Evolutionary conservation across 345 rosid genomes (phyloP), one percentile per base, ranked within the genome.

Genomic region (Aegle marmelos): DNA sequence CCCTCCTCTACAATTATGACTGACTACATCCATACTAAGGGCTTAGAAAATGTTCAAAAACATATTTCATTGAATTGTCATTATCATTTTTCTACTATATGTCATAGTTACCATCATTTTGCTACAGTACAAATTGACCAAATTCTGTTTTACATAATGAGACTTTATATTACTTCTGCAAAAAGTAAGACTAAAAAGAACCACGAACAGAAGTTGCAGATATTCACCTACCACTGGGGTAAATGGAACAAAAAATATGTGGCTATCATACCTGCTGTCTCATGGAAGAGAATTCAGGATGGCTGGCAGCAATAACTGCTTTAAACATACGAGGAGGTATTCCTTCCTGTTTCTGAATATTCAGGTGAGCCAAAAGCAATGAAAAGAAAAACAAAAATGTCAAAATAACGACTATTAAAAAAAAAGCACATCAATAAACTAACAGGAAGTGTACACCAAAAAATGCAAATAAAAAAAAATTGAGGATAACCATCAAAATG

Each of bases 261-360:
- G 54, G 25, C 39, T 61, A 60, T 65, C 71, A 72, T 79, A 97
- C 98, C 97, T 94, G 99, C 76, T 97, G 99, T 83, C 98, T 91
- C 96, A 97, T 86, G 60, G 98, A 82, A 79, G 98, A 93, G 79
- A 97, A 97, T 80, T 94, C 99, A 6, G 91, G 92, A 77, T 97
- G 99, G 82, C 95, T 91, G 62, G 99, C 93, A 82, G 98, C 98
- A 86, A 97, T 90, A 62, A 97, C 92, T 21, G 95, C 81, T 83
- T 97, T 94, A 88, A 97, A 94, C 99, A 93, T 97, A 14, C 92
- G 98, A 81, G 98, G 99, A 30, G 91, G 93, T 83, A 94, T 87
- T 58, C 99, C 99, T 86, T 92, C 94, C 81, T 94, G 99, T 84
- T 87, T 90, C 98, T 91, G 75, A 74, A 72, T 78, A 80, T 82